Evolutionary conservation across 2,329 filamentous ascomycete species (phyloP).

Genomic region (Penicillium psychrosexuale): DNA sequence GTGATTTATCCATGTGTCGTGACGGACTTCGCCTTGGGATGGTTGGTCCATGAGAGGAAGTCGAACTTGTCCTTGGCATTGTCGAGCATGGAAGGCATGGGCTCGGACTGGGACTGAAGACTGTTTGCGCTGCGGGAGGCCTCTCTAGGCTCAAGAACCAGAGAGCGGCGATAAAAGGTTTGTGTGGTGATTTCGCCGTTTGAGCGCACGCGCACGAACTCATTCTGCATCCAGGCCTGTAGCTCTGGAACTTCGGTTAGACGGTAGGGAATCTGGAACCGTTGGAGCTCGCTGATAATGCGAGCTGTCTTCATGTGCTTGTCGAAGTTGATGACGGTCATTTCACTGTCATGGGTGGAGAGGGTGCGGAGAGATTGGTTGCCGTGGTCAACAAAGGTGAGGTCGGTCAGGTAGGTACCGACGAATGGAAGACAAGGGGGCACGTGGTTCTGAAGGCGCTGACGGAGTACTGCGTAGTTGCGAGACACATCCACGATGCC

Average conservation of each 20-base stretch:
- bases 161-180: constrained; percentile 75
- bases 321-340: constrained; percentile 93
- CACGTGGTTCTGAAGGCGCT: constrained; percentile 77
- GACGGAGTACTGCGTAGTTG: constrained; percentile 84
- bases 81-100: constrained; percentile 36
- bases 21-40: constrained; percentile 42
- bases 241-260: constrained; percentile 80
- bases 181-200: constrained; percentile 61
- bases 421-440: constrained; percentile 93
- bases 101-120: constrained; percentile 24
- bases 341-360: constrained; percentile 59
- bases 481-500: constrained; percentile 83
- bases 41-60: constrained; percentile 51
- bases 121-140: constrained; percentile 19
- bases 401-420: constrained; percentile 91
- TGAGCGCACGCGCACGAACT: constrained; percentile 71
- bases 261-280: constrained; percentile 91
- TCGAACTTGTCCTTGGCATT: constrained; percentile 52
- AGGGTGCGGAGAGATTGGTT: constrained; percentile 83
- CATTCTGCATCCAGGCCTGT: constrained; percentile 85
- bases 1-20: constrained; percentile 32
- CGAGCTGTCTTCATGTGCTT: constrained; percentile 93
- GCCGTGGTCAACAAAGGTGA: constrained; percentile 93
- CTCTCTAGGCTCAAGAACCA: constrained; percentile 70
- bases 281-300: constrained; percentile 91